Evolutionary conservation across 371 early-diverging fungal genomes (phyloP), one percentile per base, ranked within the genome.

Genomic region (Syncephalastrum sp.): DNA sequence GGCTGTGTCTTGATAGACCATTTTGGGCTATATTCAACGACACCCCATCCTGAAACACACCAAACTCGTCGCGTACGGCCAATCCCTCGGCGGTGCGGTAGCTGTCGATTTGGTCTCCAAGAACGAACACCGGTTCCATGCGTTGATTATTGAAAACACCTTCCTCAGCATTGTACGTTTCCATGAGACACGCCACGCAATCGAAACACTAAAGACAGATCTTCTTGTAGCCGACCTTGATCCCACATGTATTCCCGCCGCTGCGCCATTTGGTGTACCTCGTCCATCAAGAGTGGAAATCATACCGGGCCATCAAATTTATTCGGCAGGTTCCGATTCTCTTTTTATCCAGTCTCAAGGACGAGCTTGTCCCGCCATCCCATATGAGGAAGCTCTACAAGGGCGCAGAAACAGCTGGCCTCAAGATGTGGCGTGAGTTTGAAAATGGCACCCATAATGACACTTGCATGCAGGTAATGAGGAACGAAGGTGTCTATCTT

Each of bases 81-180:
- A 98, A 72, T 92, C 93, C 17, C 82, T 98, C 54, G 98, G 98
- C 38, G 98, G 97, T 3, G 97, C 98, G 6, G 97, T 96, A 13
- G 94, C 97, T 6, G 90, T 95, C 54, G 81, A 94, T 70, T 65
- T 91, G 23, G 90, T 86, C 7, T 81, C 88, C 14, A 72, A 84
- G 55, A 89, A 92, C 65, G 84, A 89, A 61, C 85, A 83, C 45
- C 67, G 79, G 61, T 82, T 98, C 54, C 75, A 85, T 14, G 97
- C 84, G 8, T 51, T 96, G 19, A 89, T 97, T 23, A 65, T 98
- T 43, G 98, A 98, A 68, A 98, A 98, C 79, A 98, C 97, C 2
- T 98, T 98, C 67, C 64, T 91, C 47, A 92, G 89, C 51, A 68
- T 97, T 65, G 91, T 88, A 85, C 78, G 70, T 57, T 33, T 10